These are phyloP conservation scores for Talaromyces sp. DNA, from an alignment of 2,329 filamentous ascomycete genomes.

Conservation along the genomic window DNA sequence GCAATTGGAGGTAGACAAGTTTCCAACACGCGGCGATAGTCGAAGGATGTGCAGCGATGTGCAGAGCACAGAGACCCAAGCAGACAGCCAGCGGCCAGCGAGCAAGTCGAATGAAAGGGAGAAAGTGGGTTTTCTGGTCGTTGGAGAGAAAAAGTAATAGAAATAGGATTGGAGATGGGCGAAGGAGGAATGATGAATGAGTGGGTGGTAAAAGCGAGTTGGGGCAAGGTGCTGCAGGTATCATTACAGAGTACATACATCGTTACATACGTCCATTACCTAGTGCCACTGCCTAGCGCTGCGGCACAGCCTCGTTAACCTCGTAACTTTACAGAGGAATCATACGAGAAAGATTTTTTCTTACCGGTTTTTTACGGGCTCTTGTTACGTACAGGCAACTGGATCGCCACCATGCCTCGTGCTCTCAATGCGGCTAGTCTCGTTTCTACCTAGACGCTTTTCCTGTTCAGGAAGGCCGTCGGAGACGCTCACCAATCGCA, in stretches of 20 bases:
- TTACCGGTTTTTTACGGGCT: not conserved
- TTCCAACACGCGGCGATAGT: not conserved
- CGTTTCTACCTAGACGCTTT: not conserved
- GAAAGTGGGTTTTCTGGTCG: not conserved
- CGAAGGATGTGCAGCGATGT: constrained; percentile 5
- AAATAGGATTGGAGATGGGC: not conserved
- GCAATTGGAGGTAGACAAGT: constrained; percentile 1
- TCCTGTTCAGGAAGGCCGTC: not conserved
- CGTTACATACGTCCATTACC: not conserved
- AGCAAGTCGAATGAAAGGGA: not conserved
- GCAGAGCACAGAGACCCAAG: not conserved
- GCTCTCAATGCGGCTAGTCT: not conserved
- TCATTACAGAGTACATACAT: not conserved
- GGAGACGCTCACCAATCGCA: not conserved
- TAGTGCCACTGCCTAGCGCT: not conserved
- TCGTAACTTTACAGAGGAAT: not conserved
- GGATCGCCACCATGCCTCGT: not conserved
- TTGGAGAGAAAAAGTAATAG: not conserved
- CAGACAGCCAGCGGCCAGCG: not conserved
- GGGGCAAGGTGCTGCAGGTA: not conserved
- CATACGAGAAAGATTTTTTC: not conserved
- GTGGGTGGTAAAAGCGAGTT: not conserved
- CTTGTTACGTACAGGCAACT: not conserved
- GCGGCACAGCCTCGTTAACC: not conserved
- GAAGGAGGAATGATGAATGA: not conserved